phyloP scores from a whole-genome alignment of 2,329 filamentous ascomycete species.

The Emergomyces africanus region DNA sequence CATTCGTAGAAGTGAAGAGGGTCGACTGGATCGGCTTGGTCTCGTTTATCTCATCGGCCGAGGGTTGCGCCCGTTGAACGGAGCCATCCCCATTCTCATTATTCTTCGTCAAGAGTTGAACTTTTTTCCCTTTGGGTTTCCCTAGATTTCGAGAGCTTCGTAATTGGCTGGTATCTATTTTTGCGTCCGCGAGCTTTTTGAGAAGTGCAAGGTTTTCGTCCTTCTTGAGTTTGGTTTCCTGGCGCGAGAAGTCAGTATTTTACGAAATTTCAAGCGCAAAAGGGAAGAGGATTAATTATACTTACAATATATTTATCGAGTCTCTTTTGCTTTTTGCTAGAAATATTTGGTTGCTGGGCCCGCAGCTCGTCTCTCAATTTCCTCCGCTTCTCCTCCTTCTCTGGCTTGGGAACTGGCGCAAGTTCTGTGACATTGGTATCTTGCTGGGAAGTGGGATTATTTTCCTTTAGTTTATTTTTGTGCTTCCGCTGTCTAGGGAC shows the following conservation, averaged over 20 bases:
- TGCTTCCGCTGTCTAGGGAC: slow-evolving; percentile 48
- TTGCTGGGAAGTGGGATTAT: slow-evolving; percentile 22
- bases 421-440: slow-evolving; percentile 33
- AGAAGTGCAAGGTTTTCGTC: slow-evolving; percentile 80
- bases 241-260: slow-evolving; percentile 6
- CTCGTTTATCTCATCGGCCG: not conserved
- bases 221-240: slow-evolving; percentile 84
- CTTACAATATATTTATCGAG: slow-evolving; percentile 55
- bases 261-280: not conserved
- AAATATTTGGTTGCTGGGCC: slow-evolving; percentile 43
- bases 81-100: slow-evolving; percentile 11
- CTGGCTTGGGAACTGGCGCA: slow-evolving; percentile 35
- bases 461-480: slow-evolving; percentile 24
- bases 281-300: slow-evolving; percentile 7
- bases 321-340: slow-evolving; percentile 53
- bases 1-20: not conserved
- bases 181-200: slow-evolving; percentile 65
- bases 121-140: slow-evolving; percentile 44
- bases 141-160: slow-evolving; percentile 68
- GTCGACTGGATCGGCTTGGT: not conserved
- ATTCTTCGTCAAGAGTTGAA: slow-evolving; percentile 6
- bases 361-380: slow-evolving; percentile 42
- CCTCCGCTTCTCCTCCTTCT: slow-evolving; percentile 41
- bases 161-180: slow-evolving; percentile 70
- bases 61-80: not conserved